Evolutionary conservation across 441 rosid species (phyloP).

Genomic region (Gossypium schwendimanii): DNA sequence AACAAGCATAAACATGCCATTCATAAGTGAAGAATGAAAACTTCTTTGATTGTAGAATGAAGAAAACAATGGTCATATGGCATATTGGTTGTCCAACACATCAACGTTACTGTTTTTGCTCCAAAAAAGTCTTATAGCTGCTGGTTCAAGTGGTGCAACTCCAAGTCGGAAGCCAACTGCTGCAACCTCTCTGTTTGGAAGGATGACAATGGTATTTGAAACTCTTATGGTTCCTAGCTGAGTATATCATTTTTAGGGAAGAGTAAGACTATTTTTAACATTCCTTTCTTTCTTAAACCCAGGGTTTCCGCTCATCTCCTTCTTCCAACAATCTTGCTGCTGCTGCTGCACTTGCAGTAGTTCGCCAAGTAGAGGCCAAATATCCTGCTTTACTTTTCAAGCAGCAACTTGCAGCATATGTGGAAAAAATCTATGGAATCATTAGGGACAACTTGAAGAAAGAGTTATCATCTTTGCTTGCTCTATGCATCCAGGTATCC

Average conservation of each 20-base stretch:
- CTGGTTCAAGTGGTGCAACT: constrained; percentile 58
- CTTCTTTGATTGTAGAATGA: constrained; percentile 54
- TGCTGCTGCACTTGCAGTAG: constrained; percentile 61
- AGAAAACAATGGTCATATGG: constrained; percentile 83
- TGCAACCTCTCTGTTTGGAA: constrained; percentile 81
- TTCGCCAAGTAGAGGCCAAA: constrained; percentile 89
- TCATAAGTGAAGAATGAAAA: constrained; percentile 6
- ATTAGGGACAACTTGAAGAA: constrained; percentile 95
- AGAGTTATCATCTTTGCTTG: constrained; percentile 71
- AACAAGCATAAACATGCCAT: background rate
- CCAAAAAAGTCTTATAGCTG: constrained; percentile 69
- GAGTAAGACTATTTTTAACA: constrained; percentile 10
- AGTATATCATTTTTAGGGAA: constrained; percentile 4
- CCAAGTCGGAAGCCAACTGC: constrained; percentile 62
- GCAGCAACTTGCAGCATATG: constrained; percentile 96
- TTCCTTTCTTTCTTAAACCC: constrained; percentile 16
- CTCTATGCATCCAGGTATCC: constrained; percentile 88
- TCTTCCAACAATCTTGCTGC: constrained; percentile 70
- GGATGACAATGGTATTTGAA: constrained; percentile 80
- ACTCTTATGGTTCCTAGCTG: constrained; percentile 3
- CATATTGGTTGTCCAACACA: constrained; percentile 93
- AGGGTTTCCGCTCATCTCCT: constrained; percentile 92
- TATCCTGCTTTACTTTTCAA: constrained; percentile 98
- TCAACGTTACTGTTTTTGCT: constrained; percentile 85
- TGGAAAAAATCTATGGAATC: constrained; percentile 96